These are phyloP conservation scores for Candida coleopterorum DNA, from an alignment of 805 yeast species.

Conservation along the genomic window DNA sequence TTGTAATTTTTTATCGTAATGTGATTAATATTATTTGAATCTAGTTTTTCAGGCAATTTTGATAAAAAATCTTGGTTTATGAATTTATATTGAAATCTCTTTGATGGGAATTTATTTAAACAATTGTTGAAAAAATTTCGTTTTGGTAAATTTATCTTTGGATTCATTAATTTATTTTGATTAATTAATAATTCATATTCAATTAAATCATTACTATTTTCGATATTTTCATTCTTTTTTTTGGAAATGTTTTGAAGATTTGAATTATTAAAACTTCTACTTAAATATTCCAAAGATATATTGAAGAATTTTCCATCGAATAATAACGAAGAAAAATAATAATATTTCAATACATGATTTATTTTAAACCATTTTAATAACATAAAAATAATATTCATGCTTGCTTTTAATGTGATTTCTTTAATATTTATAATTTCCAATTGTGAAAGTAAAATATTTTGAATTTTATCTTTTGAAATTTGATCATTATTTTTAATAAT, in stretches of 20 bases:
- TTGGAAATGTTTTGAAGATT: conserved; percentile 23
- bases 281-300: conserved; percentile 27
- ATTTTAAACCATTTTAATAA: conserved; percentile 74
- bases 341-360: conserved; percentile 74
- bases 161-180: conserved; percentile 39
- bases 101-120: conserved; percentile 14
- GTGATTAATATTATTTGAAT: conserved; percentile 22
- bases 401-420: conserved; percentile 57
- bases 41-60: conserved; percentile 23
- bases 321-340: conserved; percentile 63
- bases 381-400: conserved; percentile 47
- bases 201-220: conserved; percentile 14
- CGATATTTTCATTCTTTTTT: conserved; percentile 8
- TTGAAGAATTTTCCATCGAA: conserved; percentile 64
- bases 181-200: conserved; percentile 31
- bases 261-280: conserved; percentile 30
- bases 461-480: conserved; percentile 15
- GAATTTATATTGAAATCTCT: conserved; percentile 14
- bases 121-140: conserved; percentile 38
- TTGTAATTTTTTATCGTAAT: conserved; percentile 28
- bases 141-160: conserved; percentile 25
- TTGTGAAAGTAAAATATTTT: conserved; percentile 30
- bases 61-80: conserved; percentile 27
- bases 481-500: conserved; percentile 7
- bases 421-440: conserved; percentile 57